Percentiles rank a stretch among this genome's conserved stretches.
Conservation (phyloP, 305 asterid genomes). For the Fraxinus nigra region DNA sequence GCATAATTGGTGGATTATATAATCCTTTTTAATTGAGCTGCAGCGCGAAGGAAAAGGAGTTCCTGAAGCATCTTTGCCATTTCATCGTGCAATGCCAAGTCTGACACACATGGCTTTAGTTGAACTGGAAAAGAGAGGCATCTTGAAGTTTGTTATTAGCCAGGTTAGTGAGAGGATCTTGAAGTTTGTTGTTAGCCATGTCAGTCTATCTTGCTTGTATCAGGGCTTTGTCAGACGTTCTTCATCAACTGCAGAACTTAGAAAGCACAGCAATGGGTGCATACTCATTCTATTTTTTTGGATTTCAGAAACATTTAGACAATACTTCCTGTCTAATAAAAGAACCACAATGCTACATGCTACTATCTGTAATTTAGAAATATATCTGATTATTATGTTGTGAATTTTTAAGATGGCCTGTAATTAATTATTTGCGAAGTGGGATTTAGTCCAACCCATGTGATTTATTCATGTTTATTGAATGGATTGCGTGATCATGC, state of each 20-base stretch:
- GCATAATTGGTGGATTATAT: not conserved
- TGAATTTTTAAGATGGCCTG: not conserved
- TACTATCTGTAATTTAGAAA: slow-evolving; percentile 3
- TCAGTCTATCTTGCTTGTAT: not conserved
- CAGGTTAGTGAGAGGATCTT: slow-evolving; percentile 47
- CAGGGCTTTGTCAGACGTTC: not conserved
- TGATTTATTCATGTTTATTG: not conserved
- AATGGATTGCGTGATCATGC: not conserved
- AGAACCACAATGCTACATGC: not conserved
- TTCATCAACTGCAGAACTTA: not conserved
- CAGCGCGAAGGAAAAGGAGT: slow-evolving; percentile 88
- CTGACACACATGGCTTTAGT: slow-evolving; percentile 92
- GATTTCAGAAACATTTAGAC: not conserved
- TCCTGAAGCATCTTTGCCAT: slow-evolving; percentile 93
- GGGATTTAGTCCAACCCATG: not conserved
- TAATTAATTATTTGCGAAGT: not conserved
- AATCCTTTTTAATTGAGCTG: slow-evolving; percentile 20
- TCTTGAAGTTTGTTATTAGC: slow-evolving; percentile 82
- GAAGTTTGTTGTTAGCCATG: not conserved
- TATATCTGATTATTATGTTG: not conserved
- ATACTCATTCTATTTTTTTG: not conserved
- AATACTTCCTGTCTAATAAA: not conserved
- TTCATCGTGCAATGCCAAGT: slow-evolving; percentile 94
- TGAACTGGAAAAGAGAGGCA: slow-evolving; percentile 86
- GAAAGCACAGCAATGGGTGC: not conserved